Base-by-base conservation (phyloP, 2,329 filamentous ascomycete genomes). In the Chalaropsis ovoidea region DNA sequence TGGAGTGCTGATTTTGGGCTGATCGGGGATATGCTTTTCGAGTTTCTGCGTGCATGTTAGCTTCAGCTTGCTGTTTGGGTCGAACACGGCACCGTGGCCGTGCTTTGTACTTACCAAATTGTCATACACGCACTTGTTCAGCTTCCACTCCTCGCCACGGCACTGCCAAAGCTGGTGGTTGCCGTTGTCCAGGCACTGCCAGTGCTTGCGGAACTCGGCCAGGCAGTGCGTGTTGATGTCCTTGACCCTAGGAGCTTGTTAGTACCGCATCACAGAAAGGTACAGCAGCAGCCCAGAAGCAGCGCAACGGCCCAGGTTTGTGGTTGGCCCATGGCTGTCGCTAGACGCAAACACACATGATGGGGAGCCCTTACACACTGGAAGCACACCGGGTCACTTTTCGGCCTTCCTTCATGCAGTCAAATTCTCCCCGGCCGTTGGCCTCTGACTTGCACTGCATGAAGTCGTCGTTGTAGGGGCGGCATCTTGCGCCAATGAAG, bases 401-500 rank as follows among this genome's bases (percentile, higher is more conserved):
- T 76, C 94, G 85, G 66, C 94, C 94, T 80, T 99, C 94, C 82
- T 90, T 93, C 83, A 99, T 79, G 79, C 94, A 99, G 71, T 96
- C 90, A 69, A 95, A 77, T 81, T 99, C 94, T 76, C 91, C 94
- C 77, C 84, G 86, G 72, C 94, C 94, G 69, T 89, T 87, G 72
- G 90, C 86, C 79, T 96, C 91, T 71, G 85, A 89, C 87, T 99
- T 99, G 88, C 94, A 99, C 81, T 95, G 89, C 93, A 99, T 99
- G 80, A 88, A 99, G 79, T 99, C 94, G 81, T 99, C 94, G 78
- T 97, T 97, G 82, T 92, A 99, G 67, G 89, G 81, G 76, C 84
- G 88, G 86, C 94, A 99, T 74, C 93, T 87, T 70, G 91, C 92
- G 69, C 94, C 94, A 75, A 99, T 99, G 77, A 97, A 99, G 83